Evolutionary conservation across 2,329 filamentous ascomycete species (phyloP).

Genomic region (Penicillium thymicola): DNA sequence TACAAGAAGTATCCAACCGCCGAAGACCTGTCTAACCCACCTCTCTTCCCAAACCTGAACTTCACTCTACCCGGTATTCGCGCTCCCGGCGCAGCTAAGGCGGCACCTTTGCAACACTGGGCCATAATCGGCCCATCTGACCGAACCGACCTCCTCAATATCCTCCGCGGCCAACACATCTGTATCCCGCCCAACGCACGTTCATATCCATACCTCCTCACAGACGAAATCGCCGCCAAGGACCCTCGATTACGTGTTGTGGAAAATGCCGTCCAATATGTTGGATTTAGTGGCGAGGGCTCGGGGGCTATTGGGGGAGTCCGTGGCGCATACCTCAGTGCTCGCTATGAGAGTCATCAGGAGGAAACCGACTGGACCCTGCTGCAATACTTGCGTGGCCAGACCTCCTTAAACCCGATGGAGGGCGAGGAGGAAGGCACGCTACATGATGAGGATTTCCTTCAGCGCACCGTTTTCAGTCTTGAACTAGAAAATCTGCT

Average conservation of each 20-base stretch:
- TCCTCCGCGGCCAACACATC: conserved; percentile 72
- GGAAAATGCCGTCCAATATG: conserved; percentile 73
- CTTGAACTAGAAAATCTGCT: conserved; percentile 67
- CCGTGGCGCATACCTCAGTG: conserved; percentile 78
- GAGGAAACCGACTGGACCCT: conserved; percentile 88
- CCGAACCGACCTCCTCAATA: conserved; percentile 77
- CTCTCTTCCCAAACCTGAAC: conserved; percentile 68
- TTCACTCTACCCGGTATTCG: conserved; percentile 59
- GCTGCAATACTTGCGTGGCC: conserved; percentile 73
- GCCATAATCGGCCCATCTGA: conserved; percentile 76
- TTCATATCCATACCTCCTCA: conserved; percentile 73
- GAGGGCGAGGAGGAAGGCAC: conserved; percentile 53
- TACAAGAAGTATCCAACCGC: conserved; percentile 69
- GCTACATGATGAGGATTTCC: conserved; percentile 47
- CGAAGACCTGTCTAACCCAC: conserved; percentile 52
- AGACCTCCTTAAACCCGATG: conserved; percentile 76
- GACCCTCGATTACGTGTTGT: conserved; percentile 56
- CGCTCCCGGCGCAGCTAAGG: background rate
- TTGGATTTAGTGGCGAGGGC: conserved; percentile 80
- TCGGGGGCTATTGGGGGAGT: conserved; percentile 46
- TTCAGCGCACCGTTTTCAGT: conserved; percentile 65
- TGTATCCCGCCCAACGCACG: conserved; percentile 72
- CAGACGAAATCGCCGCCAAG: conserved; percentile 54
- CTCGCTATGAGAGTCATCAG: conserved; percentile 81
- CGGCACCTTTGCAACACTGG: conserved; percentile 62